Base-by-base conservation (phyloP, 768 basidiomycete genomes). In the Tulasnella sp. region DNA sequence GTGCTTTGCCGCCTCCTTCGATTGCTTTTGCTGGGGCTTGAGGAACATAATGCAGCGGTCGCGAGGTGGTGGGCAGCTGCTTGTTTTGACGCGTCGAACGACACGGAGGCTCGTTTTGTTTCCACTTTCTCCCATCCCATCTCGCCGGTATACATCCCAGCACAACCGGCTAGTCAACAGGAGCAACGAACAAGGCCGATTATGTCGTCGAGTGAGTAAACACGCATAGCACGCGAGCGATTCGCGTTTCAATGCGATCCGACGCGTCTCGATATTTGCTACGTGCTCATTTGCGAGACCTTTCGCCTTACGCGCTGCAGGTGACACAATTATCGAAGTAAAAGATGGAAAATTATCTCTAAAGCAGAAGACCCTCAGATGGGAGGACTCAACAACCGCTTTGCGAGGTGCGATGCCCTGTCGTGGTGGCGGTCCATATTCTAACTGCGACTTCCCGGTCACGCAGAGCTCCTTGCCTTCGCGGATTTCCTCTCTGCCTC, bases 331-430 rank as follows among this genome's bases (percentile, higher is more conserved):
- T 32, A 64, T 64, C 17, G 62, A 62, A 40, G 52, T 67, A 7
- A 73, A 73, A 35, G 75, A 90, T 78, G 91, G 90, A 26, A 94
- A 88, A 78, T 85, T 90, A 3, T 75, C 86, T 12, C 88, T 92
- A 77, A 90, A 85, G 79, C 92, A 94, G 82, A 93, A 91, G 79
- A 80, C 84, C 19, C 77, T 75, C 34, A 37, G 59, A n/a, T 75
- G 73, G 75, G 32, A 70, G 22, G 41, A 69, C 35, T 35, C 67
- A 5, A 34, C 70, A 6, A 22, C 63, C 2, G 37, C 62, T 8
- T 67, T 74, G 42, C 47, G 69, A 73, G 74, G 74, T 67, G 40
- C 26, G 35, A 69, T 44, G 26, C 62, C 12, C 5, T 35, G 37
- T 32, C 29, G 41, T 32, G 34, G 67, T 62, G 41, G 7, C 22